A percentile compares a stretch with the other conserved stretches of the same genome.
Conservation (phyloP, 345 rosid species). For the Durio zibethinus region DNA sequence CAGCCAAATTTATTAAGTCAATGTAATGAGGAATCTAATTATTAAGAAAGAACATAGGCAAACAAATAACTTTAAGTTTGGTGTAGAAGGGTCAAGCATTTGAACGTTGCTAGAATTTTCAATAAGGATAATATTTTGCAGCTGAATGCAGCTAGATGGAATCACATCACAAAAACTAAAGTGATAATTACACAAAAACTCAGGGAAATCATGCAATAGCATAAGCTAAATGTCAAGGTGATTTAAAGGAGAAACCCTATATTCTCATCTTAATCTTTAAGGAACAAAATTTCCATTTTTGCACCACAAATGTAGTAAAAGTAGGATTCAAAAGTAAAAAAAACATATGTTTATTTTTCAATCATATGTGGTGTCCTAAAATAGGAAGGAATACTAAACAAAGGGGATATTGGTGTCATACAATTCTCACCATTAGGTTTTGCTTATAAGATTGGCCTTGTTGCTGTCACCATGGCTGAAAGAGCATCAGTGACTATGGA, state of each 20-base stretch:
- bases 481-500: too few relatives aligned
- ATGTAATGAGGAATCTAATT: background rate
- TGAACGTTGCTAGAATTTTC: slow-evolving; percentile 87
- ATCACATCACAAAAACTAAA: slow-evolving; percentile 94
- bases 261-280: background rate
- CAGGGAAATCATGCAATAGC: slow-evolving; percentile 93
- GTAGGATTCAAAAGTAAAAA: too few relatives aligned
- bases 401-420: too few relatives aligned
- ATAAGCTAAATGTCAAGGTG: slow-evolving; percentile 36
- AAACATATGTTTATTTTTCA: too few relatives aligned
- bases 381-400: too few relatives aligned
- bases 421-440: too few relatives aligned
- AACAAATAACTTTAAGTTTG: background rate
- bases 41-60: background rate
- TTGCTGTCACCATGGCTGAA: too few relatives aligned
- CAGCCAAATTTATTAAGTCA: background rate
- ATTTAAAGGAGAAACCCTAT: background rate
- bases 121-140: slow-evolving; percentile 89
- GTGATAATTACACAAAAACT: slow-evolving; percentile 90
- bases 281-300: background rate
- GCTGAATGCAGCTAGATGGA: slow-evolving; percentile 93
- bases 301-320: background rate
- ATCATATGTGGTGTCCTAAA: too few relatives aligned
- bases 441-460: too few relatives aligned
- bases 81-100: slow-evolving; percentile 39